These are phyloP conservation scores for Phytophthora brassicae DNA, from an alignment of 352 stramenopile species.

Conservation along the genomic window DNA sequence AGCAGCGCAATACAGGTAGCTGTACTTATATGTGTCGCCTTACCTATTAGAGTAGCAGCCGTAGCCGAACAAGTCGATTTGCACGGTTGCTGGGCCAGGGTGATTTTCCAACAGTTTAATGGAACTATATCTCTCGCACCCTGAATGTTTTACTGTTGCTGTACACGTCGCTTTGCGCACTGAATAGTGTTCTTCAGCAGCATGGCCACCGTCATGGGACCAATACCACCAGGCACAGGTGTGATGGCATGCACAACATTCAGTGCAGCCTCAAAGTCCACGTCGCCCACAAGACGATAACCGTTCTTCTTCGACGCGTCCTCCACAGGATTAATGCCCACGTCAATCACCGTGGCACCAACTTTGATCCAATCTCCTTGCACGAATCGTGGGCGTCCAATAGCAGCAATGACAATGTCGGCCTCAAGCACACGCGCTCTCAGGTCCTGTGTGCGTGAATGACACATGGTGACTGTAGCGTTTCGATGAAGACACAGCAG, in stretches of 20 bases:
- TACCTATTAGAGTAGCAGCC: slow-evolving; percentile 30
- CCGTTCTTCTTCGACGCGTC: slow-evolving; percentile 67
- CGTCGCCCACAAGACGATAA: slow-evolving; percentile 97
- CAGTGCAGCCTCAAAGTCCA: slow-evolving; percentile 90
- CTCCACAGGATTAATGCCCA: slow-evolving; percentile 98
- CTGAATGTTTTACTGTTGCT: slow-evolving; percentile 12
- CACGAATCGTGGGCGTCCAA: slow-evolving; percentile 93
- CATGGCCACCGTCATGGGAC: slow-evolving; percentile 98
- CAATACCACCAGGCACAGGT: slow-evolving; percentile 95
- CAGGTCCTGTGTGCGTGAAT: slow-evolving; percentile 94
- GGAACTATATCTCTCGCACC: not conserved
- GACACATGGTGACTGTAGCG: slow-evolving; percentile 98
- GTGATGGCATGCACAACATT: slow-evolving; percentile 94
- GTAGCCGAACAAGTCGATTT: slow-evolving; percentile 10
- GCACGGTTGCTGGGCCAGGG: slow-evolving; percentile 14
- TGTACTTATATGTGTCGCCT: slow-evolving; percentile 23
- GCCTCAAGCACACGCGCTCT: slow-evolving; percentile 72
- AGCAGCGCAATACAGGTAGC: not conserved
- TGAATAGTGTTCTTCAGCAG: slow-evolving; percentile 85
- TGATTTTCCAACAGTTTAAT: slow-evolving; percentile 16
- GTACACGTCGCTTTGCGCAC: slow-evolving; percentile 36
- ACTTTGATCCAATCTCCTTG: slow-evolving; percentile 96
- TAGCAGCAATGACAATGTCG: slow-evolving; percentile 98
- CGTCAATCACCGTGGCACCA: slow-evolving; percentile 97
- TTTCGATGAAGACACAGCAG: slow-evolving; percentile 95